phyloP scores from a whole-genome alignment of 805 yeast genomes.

The Candida ficus region DNA sequence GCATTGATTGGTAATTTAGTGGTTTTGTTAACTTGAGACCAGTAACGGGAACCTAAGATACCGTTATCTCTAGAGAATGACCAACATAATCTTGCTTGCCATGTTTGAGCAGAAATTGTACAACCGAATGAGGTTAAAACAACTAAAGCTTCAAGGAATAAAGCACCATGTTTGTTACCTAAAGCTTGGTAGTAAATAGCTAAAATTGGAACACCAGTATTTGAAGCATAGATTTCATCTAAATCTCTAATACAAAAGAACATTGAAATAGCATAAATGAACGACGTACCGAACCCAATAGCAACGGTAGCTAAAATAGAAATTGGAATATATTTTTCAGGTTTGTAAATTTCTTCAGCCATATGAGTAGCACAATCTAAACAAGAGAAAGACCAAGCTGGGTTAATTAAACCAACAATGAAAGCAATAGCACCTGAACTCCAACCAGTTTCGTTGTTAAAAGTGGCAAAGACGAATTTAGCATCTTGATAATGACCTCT shows the following conservation, averaged over 20 bases:
- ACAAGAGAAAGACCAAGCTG: conserved; percentile 63
- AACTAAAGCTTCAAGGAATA: conserved; percentile 42
- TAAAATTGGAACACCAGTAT: conserved; percentile 54
- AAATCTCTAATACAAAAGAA: conserved; percentile 53
- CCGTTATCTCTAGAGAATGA: conserved; percentile 64
- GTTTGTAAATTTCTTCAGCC: conserved; percentile 58
- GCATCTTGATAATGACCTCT: conserved; percentile 46
- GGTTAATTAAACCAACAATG: conserved; percentile 58
- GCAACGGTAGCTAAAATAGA: conserved; percentile 56
- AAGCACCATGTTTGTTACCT: conserved; percentile 46
- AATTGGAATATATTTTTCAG: conserved; percentile 50
- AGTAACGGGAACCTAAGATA: conserved; percentile 44
- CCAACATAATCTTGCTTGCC: conserved; percentile 66
- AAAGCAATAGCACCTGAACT: conserved; percentile 49
- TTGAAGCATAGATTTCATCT: conserved; percentile 39
- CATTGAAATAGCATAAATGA: conserved; percentile 45
- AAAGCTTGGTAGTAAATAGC: conserved; percentile 58
- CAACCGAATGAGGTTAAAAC: conserved; percentile 53
- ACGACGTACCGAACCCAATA: conserved; percentile 56
- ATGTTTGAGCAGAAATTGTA: conserved; percentile 56
- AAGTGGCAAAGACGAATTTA: conserved; percentile 46
- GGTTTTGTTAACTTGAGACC: conserved; percentile 40
- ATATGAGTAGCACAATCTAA: conserved; percentile 66
- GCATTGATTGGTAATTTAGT: conserved; percentile 54
- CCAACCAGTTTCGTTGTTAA: conserved; percentile 57